Conservation (phyloP, 805 yeast species). For the Wickerhamomyces alni region DNA sequence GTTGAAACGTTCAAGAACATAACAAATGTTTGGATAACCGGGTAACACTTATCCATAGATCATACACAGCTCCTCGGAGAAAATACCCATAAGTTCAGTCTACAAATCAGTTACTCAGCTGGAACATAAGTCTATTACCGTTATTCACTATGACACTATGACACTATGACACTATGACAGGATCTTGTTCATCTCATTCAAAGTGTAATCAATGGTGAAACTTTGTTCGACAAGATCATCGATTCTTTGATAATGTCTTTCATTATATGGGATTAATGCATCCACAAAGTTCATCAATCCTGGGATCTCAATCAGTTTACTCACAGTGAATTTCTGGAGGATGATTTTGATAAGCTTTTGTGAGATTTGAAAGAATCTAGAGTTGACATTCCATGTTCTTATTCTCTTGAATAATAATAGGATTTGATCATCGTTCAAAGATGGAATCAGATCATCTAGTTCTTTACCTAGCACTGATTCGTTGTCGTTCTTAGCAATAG, state of each 20-base stretch:
- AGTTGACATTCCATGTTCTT: constrained; percentile 94
- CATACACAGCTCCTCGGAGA: too few species aligned
- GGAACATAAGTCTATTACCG: too few species aligned
- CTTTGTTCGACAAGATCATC: constrained; percentile 83
- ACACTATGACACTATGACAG: not conserved
- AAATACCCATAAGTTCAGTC: too few species aligned
- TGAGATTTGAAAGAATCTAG: constrained; percentile 70
- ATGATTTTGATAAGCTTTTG: constrained; percentile 71
- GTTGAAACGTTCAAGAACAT: too few species aligned
- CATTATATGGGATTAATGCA: constrained; percentile 80
- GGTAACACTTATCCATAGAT: too few species aligned
- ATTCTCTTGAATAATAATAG: constrained; percentile 60
- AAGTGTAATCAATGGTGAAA: constrained; percentile 76
- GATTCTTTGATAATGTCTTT: constrained; percentile 73
- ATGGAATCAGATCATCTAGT: constrained; percentile 58
- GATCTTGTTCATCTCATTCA: constrained; percentile 62
- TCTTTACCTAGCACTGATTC: constrained; percentile 36
- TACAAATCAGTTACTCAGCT: too few species aligned
- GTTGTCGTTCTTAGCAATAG: constrained; percentile 31
- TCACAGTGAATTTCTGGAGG: constrained; percentile 47
- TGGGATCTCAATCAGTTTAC: constrained; percentile 53
- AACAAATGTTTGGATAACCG: too few species aligned
- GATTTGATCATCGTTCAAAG: constrained; percentile 55
- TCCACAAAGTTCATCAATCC: constrained; percentile 67
- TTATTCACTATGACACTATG: too few species aligned